A percentile compares a stretch with the other conserved stretches of the same genome.
Conservation (phyloP, 208 protist species). For the Strigomonas culicis region DNA sequence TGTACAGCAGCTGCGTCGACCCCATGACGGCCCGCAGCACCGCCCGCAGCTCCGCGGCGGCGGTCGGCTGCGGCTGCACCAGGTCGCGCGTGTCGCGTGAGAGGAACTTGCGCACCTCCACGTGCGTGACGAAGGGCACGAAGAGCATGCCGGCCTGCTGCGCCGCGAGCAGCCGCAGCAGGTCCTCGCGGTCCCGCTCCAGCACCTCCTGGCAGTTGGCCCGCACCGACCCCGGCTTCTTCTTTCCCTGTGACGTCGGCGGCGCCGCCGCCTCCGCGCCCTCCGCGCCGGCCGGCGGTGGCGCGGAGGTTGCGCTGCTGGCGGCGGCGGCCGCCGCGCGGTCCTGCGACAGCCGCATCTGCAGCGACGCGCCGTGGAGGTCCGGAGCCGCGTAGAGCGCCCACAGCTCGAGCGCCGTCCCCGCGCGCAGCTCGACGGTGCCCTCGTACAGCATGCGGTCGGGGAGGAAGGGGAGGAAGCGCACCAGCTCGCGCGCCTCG, state of each 20-base stretch:
- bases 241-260: constrained; percentile 19
- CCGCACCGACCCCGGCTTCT: constrained; percentile 12
- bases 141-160: constrained; percentile 34
- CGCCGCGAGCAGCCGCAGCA: constrained; percentile 9
- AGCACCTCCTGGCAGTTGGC: too few species aligned
- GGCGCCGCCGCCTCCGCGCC: neutral
- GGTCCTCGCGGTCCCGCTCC: constrained; percentile 16
- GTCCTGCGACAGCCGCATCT: constrained; percentile 22
- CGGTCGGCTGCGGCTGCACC: constrained; percentile 55
- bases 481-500: constrained; percentile 28
- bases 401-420: constrained; percentile 66
- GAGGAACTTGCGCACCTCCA: constrained; percentile 58
- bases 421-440: constrained; percentile 28
- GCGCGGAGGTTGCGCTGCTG: neutral
- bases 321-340: neutral
- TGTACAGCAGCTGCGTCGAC: constrained; percentile 50
- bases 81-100: constrained; percentile 23
- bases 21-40: constrained; percentile 66
- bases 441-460: constrained; percentile 42
- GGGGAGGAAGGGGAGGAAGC: constrained; percentile 53
- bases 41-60: constrained; percentile 46
- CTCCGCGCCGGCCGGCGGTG: neutral
- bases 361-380: constrained; percentile 57
- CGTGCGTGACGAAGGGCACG: constrained; percentile 57
- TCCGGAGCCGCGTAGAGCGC: constrained; percentile 78